These are phyloP conservation scores for Stereum hirsutum DNA, from an alignment of 1,284 basidiomycete genomes.

Conservation along the genomic window DNA sequence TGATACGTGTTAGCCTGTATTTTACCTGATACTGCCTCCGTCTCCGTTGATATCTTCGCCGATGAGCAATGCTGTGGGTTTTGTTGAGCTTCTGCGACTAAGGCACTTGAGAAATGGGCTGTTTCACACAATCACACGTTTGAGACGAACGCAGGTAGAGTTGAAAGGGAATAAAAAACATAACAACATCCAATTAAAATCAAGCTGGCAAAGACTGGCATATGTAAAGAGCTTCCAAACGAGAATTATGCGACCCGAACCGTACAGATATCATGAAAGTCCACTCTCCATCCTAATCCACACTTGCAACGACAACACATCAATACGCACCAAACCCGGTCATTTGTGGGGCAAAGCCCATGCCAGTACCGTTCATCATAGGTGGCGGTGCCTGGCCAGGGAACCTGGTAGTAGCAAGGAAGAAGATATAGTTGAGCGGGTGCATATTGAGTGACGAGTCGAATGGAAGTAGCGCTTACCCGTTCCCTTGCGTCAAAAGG, in stretches of 20 bases:
- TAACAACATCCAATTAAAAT: conserved; percentile 1
- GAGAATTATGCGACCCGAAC: not conserved
- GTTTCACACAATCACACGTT: too few species aligned
- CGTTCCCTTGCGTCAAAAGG: conserved; percentile 62
- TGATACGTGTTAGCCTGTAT: too few species aligned
- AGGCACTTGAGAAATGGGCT: too few species aligned
- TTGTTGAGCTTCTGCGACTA: too few species aligned
- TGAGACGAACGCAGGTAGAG: not conserved
- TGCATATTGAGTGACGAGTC: not conserved
- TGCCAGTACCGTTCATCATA: conserved; percentile 33
- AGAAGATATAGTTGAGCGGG: conserved; percentile 3
- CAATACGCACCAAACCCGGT: conserved; percentile 26
- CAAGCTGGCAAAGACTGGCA: not conserved
- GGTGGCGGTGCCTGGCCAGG: conserved; percentile 34
- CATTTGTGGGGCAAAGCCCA: conserved; percentile 33
- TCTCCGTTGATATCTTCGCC: too few species aligned
- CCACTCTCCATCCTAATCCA: not conserved
- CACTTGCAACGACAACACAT: conserved; percentile 10
- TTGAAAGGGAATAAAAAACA: not conserved
- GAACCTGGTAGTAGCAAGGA: conserved; percentile 20
- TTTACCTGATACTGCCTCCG: too few species aligned
- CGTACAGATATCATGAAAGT: conserved; percentile 3
- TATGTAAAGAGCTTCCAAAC: not conserved
- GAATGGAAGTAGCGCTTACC: conserved; percentile 26
- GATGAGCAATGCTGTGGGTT: too few species aligned